A percentile compares a stretch with the other conserved stretches of the same genome.
Evolutionary conservation across 495 filamentous ascomycete genomes (phyloP).

Genomic region (Rostrohypoxylon terebratum): DNA sequence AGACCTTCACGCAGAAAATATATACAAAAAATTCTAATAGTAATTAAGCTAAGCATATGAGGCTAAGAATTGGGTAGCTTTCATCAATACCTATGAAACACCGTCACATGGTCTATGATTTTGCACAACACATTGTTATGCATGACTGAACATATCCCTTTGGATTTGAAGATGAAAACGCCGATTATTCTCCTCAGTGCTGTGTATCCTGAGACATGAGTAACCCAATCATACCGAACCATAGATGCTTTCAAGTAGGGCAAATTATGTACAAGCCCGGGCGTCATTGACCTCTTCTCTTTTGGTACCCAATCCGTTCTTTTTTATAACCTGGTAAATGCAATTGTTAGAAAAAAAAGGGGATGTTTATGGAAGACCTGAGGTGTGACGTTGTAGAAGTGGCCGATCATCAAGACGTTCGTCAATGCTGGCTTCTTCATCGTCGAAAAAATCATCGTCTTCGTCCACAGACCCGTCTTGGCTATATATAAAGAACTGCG

Average conservation of each 20-base stretch:
- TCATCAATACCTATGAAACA: neutral
- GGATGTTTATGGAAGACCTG: slow-evolving; percentile 33
- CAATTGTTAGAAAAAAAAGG: slow-evolving; percentile 14
- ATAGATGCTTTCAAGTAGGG: neutral
- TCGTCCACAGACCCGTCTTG: slow-evolving; percentile 46
- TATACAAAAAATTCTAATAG: too few relatives aligned
- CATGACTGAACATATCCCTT: neutral
- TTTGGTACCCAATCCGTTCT: slow-evolving; percentile 4
- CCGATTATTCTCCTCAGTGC: neutral
- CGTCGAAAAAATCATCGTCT: slow-evolving; percentile 36
- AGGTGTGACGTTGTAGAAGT: slow-evolving; percentile 52
- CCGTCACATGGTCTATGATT: neutral
- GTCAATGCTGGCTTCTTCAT: slow-evolving; percentile 37
- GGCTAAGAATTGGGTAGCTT: neutral
- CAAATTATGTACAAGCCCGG: slow-evolving; percentile 9
- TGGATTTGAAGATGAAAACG: neutral
- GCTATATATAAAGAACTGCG: slow-evolving; percentile 89
- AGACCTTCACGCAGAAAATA: too few relatives aligned
- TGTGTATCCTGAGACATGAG: neutral
- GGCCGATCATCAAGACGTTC: slow-evolving; percentile 54
- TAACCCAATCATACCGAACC: neutral
- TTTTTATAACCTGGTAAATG: slow-evolving; percentile 27
- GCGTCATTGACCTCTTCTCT: slow-evolving; percentile 18
- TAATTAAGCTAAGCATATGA: neutral
- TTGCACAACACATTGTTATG: neutral